Evolutionary conservation across 2,329 filamentous ascomycete genomes (phyloP).

Genomic region (Hypoxylon sp.): DNA sequence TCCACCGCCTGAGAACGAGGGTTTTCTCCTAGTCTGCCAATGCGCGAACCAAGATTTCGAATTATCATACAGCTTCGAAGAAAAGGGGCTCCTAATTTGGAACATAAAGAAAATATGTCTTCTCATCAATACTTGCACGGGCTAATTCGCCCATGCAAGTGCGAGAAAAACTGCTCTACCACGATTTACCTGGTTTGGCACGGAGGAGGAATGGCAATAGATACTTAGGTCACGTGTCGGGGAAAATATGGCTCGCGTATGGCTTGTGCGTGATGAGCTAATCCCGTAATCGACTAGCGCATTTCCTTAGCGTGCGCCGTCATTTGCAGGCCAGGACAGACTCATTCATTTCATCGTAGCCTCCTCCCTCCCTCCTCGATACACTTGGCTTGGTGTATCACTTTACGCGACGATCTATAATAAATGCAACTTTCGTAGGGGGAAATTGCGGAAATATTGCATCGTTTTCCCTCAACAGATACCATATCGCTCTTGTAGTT

Average conservation of each 20-base stretch:
- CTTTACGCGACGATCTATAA: background rate
- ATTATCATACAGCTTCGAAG: too few species aligned
- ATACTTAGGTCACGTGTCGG: conserved; percentile 30
- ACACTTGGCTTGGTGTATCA: background rate
- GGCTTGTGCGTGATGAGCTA: conserved; percentile 19
- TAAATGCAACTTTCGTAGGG: conserved; percentile 25
- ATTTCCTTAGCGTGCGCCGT: conserved; percentile 25
- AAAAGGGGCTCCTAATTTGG: too few species aligned
- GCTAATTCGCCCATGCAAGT: too few species aligned
- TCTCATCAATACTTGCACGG: too few species aligned
- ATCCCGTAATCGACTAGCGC: conserved; percentile 10
- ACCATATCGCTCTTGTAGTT: conserved; percentile 22
- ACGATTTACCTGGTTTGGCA: background rate
- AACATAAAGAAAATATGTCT: too few species aligned
- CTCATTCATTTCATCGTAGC: conserved; percentile 33
- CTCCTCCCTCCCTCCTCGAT: conserved; percentile 32
- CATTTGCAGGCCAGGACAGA: conserved; percentile 31
- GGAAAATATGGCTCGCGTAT: conserved; percentile 9
- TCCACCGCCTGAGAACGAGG: too few species aligned
- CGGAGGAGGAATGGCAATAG: background rate
- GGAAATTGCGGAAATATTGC: conserved; percentile 25
- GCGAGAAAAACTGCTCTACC: too few species aligned
- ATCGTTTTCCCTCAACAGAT: background rate
- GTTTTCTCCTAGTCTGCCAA: too few species aligned
- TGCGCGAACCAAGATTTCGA: too few species aligned